A percentile compares a stretch with the other conserved stretches of the same genome.
Conservation (phyloP, 2,329 filamentous ascomycete species). For the Colletotrichum filicis region DNA sequence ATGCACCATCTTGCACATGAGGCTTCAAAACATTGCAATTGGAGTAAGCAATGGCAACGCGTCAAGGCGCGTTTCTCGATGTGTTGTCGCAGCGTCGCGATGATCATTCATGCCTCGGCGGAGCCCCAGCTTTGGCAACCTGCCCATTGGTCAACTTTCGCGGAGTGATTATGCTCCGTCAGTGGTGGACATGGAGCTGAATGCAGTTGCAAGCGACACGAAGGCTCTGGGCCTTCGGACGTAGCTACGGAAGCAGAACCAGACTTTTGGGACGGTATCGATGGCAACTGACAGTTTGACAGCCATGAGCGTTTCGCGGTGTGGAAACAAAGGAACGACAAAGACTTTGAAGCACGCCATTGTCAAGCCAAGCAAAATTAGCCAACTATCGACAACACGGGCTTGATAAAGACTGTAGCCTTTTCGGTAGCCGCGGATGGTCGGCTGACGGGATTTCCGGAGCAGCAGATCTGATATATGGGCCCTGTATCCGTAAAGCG, state of each 20-base stretch:
- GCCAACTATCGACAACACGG: background rate
- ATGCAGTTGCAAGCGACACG: background rate
- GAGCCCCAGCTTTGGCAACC: background rate
- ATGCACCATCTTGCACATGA: background rate
- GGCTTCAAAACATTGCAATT: background rate
- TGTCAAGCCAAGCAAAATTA: background rate
- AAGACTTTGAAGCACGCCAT: background rate
- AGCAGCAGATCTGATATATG: conserved; percentile 2
- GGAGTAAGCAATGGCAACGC: conserved; percentile 4
- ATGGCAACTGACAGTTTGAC: background rate
- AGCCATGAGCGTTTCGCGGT: background rate
- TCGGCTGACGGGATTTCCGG: background rate
- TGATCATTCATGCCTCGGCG: conserved; percentile 27
- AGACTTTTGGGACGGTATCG: background rate
- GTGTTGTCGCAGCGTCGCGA: conserved; percentile 1
- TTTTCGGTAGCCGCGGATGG: background rate
- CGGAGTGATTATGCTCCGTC: conserved; percentile 9
- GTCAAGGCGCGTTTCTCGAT: conserved; percentile 1
- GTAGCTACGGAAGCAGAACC: background rate
- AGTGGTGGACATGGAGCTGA: background rate
- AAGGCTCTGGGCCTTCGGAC: background rate
- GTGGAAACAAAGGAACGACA: background rate
- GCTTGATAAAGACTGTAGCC: background rate
- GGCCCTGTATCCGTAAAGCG: conserved; percentile 14
- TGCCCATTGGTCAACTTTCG: conserved; percentile 8